Base-by-base conservation (phyloP, 1,284 basidiomycete genomes). In the Cystobasidiaceae sp. region DNA sequence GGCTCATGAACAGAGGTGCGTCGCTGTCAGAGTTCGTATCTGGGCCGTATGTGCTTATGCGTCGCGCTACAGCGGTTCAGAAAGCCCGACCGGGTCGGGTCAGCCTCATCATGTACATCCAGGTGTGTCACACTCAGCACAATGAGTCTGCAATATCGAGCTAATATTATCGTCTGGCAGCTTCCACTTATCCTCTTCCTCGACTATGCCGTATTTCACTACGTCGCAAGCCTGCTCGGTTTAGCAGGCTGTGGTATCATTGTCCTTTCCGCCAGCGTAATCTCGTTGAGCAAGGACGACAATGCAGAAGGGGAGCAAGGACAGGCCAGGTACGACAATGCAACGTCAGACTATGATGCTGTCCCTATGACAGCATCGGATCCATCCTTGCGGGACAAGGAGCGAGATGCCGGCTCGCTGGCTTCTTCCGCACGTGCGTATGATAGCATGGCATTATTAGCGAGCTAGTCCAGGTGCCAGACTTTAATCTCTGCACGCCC, bases 91-190 rank as follows among this genome's bases (percentile, higher is more conserved):
- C 54, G 15, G 54, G 54, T 23, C 23, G 54, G 4, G 41, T 43
- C 2, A 56, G 33, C 39, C 32, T 56, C 13, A 37, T 56, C 15
- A 43, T 56, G 54, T 56, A 56, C n/a, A 39, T 43, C 27, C 54
- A 50, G 28, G 48, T 50, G 21, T 21, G 48, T 30, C n/a, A n/a
- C n/a, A n/a, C n/a, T n/a, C n/a, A n/a, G 21, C 6, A 25, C 8
- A 25, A 17, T 25, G 48, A n/a, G n/a, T n/a, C n/a, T n/a, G n/a
- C 23, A 11, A 9, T 25, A 11, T 8, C 23, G 11, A 15, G 17
- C 11, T 15, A 23, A 19, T 23, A 48, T 15, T 48, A 11, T 11
- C 13, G 11, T 48, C 37, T n/a, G 13, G 23, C 23, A 56, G 37
- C 11, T 56, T 21, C 54, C 54, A n/a, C 32, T 56, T 56, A n/a